Evolutionary conservation across 2,329 filamentous ascomycete species (phyloP), one percentile per base, ranked within the genome.

Genomic region (Aspergillus sp.): DNA sequence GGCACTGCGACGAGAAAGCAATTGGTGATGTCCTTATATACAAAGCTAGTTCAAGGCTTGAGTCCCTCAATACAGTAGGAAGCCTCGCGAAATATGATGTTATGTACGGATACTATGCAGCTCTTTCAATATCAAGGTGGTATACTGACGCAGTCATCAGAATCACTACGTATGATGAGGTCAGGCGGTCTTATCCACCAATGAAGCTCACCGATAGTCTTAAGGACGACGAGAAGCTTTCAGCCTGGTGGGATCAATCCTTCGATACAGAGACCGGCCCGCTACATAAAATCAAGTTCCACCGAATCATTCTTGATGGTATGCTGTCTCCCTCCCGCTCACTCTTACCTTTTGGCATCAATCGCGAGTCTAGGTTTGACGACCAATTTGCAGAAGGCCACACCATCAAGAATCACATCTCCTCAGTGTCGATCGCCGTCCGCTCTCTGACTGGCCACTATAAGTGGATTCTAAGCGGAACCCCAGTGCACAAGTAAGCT

Each of bases 261-360:
- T 75, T 68, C 52, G 38, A 65, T 5, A 25, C 69, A 5, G 61
- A 70, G 9, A 59, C 65, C 28, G 76, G 77, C 2, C 66, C 69
- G 3, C 60, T 79, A 4, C 77, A 79, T 63, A 57, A 58, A 23
- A 66, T 78, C 30, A 71, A 72, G 5, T 79, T 74, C 57, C 70
- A 69, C 23, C 68, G 77, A 2, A 76, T 79, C n/a, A 70, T 79
- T n/a, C 66, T 79, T 6, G 77, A 79, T 38, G 77, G 76, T 73
- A 67, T 57, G 69, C 12, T 36, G 10, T 13, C 30, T 36, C 4
- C 30, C 12, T 2, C 10, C 30, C 12, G 30, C 25, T 25, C 25
- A 25, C 7, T 25, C 25, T 25, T 2, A 5, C 30, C 30, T 4
- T 38, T 1, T 12, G 1, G 7, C 10, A 8, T n/a, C 7, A 25